Base-by-base conservation (phyloP, 805 yeast genomes). In the Vanderwaltozyma polyspora region DNA sequence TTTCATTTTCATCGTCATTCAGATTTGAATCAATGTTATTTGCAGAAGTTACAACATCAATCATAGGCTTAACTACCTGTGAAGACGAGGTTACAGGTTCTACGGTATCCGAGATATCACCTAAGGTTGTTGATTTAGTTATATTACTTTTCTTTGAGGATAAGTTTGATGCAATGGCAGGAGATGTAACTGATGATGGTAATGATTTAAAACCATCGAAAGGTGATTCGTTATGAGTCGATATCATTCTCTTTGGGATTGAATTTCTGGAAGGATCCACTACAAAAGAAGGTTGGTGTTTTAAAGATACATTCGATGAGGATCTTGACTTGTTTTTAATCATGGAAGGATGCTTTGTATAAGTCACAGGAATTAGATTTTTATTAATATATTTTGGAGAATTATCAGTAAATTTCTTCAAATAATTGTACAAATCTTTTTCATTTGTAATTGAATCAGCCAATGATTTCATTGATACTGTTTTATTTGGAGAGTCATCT, bases 381-480 rank as follows among this genome's bases (percentile, higher is more conserved):
- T 64, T 59, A 43, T 64, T 62, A 5, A 57, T 38, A 5, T 61
- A 52, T 11, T 55, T 53, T 33, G 59, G 62, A 13, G 45, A 43
- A 2, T 49, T 40, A 29, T 55, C 60, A 22, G 61, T 51, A 43
- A 65, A 63, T 41, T 66, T 70, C 42, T 74, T 49, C 34, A 89
- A 66, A 49, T 72, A 83, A 29, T 74, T 68, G 60, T 78, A 81
- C 36, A 89, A 64, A 53, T 85, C 94, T 49, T 68, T 74, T 49
- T 87, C 96, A 53, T 80, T 80, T 52, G 85, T 91, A 33, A 86
- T 74, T 18, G 80, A 68, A 10, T 79, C 64, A 0, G 95, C 94
- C 43, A 82, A 64, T 7, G 70, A 62, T 48, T 78, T 79, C 82
- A 89, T 77, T 5, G 95, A 78, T n/a, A n/a, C n/a, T n/a, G n/a